phyloP scores from a whole-genome alignment of 768 basidiomycete species.

The Tulasnella sp. region DNA sequence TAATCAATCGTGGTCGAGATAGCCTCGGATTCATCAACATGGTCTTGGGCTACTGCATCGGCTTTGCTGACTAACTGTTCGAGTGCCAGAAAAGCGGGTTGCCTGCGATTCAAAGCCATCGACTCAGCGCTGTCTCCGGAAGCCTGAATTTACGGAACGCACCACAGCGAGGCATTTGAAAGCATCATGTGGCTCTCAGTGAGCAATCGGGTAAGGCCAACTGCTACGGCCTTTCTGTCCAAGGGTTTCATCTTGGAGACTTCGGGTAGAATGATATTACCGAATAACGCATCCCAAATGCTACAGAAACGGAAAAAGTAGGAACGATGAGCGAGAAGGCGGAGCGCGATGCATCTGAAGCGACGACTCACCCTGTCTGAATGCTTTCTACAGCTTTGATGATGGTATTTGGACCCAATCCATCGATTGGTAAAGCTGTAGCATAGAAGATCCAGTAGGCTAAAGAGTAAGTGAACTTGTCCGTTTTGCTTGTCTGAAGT shows the following conservation, averaged over 20 bases:
- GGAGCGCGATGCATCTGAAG: neutral
- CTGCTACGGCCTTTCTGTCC: conserved; percentile 81
- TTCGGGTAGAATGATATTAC: conserved; percentile 80
- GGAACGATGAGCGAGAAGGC: neutral
- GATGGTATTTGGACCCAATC: conserved; percentile 76
- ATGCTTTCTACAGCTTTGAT: conserved; percentile 79
- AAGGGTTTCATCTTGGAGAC: conserved; percentile 76
- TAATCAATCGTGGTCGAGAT: conserved; percentile 79
- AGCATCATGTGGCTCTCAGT: conserved; percentile 74
- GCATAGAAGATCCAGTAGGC: conserved; percentile 75
- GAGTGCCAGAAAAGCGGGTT: conserved; percentile 66
- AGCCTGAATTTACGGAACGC: conserved; percentile 36
- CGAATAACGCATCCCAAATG: conserved; percentile 79
- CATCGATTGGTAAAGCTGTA: conserved; percentile 73
- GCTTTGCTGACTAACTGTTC: conserved; percentile 71
- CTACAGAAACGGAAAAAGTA: conserved; percentile 44
- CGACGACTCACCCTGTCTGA: conserved; percentile 70
- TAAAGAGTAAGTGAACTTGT: conserved; percentile 83
- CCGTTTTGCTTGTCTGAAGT: conserved; percentile 86
- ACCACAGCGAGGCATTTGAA: conserved; percentile 68
- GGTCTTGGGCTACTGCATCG: conserved; percentile 51
- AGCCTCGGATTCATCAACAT: conserved; percentile 55
- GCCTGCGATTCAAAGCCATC: conserved; percentile 54
- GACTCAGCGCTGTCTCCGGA: neutral
- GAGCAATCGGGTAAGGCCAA: conserved; percentile 79